A percentile compares a stretch with the other conserved stretches of the same genome.
Evolutionary conservation across 148 eudicot genomes (phyloP).

Genomic region (Mesembryanthemum crystallinum): DNA sequence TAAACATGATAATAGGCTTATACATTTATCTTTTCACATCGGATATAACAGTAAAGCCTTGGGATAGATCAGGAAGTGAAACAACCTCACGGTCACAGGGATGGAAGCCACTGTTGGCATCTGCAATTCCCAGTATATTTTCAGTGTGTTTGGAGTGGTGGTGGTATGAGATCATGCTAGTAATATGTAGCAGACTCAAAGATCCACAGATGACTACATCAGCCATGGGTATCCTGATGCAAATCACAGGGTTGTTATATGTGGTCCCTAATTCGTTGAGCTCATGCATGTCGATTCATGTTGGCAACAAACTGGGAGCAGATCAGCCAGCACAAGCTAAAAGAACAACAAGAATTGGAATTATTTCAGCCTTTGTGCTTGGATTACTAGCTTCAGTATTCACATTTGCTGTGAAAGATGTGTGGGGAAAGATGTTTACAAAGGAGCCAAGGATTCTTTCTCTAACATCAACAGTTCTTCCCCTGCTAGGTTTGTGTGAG

Average conservation of each 20-base stretch:
- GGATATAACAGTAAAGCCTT: slow-evolving; percentile 32
- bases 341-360: slow-evolving; percentile 29
- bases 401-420: slow-evolving; percentile 34
- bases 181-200: slow-evolving; percentile 40
- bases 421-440: slow-evolving; percentile 41
- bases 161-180: slow-evolving; percentile 48
- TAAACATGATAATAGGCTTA: slow-evolving; percentile 38
- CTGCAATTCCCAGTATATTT: slow-evolving; percentile 35
- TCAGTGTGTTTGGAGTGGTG: slow-evolving; percentile 58
- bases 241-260: slow-evolving; percentile 43
- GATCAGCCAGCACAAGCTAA: slow-evolving; percentile 36
- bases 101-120: slow-evolving; percentile 33
- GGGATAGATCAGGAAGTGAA: slow-evolving; percentile 19
- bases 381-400: slow-evolving; percentile 36
- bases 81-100: slow-evolving; percentile 17
- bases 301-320: slow-evolving; percentile 48
- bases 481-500: slow-evolving; percentile 50
- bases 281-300: slow-evolving; percentile 36
- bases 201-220: slow-evolving; percentile 39
- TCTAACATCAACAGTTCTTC: slow-evolving; percentile 39
- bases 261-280: slow-evolving; percentile 44
- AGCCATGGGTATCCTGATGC: slow-evolving; percentile 53
- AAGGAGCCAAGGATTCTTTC: slow-evolving; percentile 25
- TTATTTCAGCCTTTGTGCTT: slow-evolving; percentile 25
- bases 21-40: slow-evolving; percentile 34